Evolutionary conservation across 805 yeast species (phyloP).

Genomic region (Candida sakaeoensis): DNA sequence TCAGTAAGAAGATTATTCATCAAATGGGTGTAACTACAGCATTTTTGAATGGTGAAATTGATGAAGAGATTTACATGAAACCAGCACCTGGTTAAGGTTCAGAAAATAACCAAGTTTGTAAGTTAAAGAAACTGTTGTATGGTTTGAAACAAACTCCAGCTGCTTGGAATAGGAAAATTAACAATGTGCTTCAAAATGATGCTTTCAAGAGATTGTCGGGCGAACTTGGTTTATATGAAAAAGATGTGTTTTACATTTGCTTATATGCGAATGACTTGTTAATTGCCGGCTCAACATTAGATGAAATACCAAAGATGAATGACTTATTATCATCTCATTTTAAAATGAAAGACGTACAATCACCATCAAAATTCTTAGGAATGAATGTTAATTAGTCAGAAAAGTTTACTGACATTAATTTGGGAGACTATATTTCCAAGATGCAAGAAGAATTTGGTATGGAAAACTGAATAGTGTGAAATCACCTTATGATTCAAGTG

Average conservation of each 20-base stretch:
- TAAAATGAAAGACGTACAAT: background rate
- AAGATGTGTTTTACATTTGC: background rate
- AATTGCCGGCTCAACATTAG: background rate
- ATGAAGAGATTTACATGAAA: too few relatives aligned
- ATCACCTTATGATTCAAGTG: background rate
- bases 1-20: background rate
- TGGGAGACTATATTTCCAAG: background rate
- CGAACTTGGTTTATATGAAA: background rate
- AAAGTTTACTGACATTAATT: background rate
- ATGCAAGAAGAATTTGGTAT: background rate
- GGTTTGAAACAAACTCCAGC: constrained; percentile 1
- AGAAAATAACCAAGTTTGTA: background rate
- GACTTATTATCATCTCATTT: background rate
- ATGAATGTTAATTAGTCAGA: background rate
- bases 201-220: background rate
- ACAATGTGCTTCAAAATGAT: background rate
- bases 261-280: constrained; percentile 1
- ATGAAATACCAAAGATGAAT: background rate
- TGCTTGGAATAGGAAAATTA: background rate
- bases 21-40: constrained; percentile 4
- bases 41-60: background rate
- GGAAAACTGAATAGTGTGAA: background rate
- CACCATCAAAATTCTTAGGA: background rate
- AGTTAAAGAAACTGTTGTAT: background rate
- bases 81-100: background rate